Conservation (phyloP, 2,329 filamentous ascomycete genomes). For the Paracamarosporium sp. region DNA sequence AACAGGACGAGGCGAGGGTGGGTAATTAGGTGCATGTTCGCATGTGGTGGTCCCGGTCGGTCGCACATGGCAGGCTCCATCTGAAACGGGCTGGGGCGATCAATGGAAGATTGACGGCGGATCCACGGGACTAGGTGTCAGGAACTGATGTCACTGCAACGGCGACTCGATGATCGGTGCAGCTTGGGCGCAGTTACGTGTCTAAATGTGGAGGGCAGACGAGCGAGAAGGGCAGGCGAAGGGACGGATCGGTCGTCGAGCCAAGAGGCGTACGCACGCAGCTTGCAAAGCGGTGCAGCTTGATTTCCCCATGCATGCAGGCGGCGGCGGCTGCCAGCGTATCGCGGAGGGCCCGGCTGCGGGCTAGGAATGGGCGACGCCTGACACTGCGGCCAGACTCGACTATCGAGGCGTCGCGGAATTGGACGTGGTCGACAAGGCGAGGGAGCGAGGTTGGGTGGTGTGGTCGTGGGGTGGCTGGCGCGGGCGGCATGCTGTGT, state of each 20-base stretch:
- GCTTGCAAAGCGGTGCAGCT: background rate
- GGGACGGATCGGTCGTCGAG: background rate
- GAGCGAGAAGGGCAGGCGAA: background rate
- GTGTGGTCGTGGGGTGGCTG: too few relatives aligned
- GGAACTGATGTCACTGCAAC: background rate
- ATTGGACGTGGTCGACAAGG: background rate
- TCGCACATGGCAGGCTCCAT: background rate
- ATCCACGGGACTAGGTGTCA: background rate
- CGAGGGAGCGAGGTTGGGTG: too few relatives aligned
- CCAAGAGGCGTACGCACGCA: conserved; percentile 1
- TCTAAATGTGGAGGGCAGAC: background rate
- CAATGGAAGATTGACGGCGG: background rate
- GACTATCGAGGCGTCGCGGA: background rate
- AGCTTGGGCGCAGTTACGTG: background rate
- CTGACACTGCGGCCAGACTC: background rate
- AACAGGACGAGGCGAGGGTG: background rate
- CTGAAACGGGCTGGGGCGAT: conserved; percentile 1
- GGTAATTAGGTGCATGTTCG: background rate
- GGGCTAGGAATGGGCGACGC: background rate
- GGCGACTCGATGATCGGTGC: background rate
- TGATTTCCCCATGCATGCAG: background rate
- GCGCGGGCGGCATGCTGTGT: background rate
- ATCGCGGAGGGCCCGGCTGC: background rate
- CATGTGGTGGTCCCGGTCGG: background rate
- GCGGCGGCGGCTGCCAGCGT: background rate